phyloP scores from a whole-genome alignment of 2,329 filamentous ascomycete genomes.

The Penicillium palitans region DNA sequence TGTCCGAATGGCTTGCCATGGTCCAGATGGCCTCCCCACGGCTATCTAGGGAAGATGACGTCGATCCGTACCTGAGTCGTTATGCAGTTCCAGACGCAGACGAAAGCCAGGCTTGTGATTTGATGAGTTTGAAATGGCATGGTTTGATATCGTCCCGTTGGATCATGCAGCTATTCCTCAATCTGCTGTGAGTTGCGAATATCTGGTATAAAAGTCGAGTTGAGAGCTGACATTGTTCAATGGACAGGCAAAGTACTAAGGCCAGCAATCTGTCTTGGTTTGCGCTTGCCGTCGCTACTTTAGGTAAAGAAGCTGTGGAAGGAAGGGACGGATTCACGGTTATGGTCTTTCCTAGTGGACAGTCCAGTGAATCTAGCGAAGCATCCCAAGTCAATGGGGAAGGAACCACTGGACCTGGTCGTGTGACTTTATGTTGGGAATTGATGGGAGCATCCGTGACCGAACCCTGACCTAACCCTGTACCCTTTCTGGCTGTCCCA shows the following conservation, averaged over 20 bases:
- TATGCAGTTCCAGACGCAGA: conserved; percentile 42
- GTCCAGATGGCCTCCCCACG: conserved; percentile 49
- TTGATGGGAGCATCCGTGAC: conserved; percentile 35
- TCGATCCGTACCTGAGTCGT: conserved; percentile 48
- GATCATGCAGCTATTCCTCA: conserved; percentile 40
- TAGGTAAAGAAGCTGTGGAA: conserved; percentile 41
- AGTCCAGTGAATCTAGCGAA: background rate
- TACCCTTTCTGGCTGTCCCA: background rate
- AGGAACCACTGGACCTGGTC: background rate
- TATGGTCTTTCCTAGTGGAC: conserved; percentile 20
- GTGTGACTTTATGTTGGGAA: conserved; percentile 41
- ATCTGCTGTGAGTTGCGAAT: conserved; percentile 37
- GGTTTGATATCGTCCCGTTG: conserved; percentile 44
- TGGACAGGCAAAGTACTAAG: conserved; percentile 21
- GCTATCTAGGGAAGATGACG: conserved; percentile 37
- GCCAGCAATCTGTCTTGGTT: conserved; percentile 33
- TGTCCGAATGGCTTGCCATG: conserved; percentile 64
- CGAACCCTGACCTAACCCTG: conserved; percentile 13
- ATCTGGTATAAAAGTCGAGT: background rate
- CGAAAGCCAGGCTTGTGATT: conserved; percentile 21
- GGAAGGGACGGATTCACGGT: conserved; percentile 44
- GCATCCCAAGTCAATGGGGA: background rate
- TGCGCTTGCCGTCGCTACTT: conserved; percentile 33
- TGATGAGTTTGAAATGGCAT: conserved; percentile 46
- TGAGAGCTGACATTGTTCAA: conserved; percentile 15